A percentile compares a stretch with the other conserved stretches of the same genome.
Evolutionary conservation across 2,329 filamentous ascomycete species (phyloP).

Genomic region (Epicoccum nigrum): DNA sequence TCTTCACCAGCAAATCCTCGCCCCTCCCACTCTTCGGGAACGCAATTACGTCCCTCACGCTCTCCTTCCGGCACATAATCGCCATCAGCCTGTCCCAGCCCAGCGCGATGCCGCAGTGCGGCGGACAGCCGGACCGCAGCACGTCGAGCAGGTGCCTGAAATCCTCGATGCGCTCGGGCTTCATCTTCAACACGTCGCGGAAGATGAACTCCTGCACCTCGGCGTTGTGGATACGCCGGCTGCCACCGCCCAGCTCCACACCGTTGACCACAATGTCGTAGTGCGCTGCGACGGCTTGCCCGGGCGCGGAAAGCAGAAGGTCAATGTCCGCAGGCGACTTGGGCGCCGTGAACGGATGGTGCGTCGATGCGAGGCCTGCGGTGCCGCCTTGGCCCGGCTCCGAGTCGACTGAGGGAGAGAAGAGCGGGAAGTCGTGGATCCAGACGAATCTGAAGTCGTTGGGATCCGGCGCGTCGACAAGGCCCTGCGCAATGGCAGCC

Average conservation of each 20-base stretch:
- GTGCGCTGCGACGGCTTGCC: slow-evolving; percentile 78
- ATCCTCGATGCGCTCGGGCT: slow-evolving; percentile 71
- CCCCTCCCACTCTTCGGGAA: slow-evolving; percentile 95
- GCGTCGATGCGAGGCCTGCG: slow-evolving; percentile 82
- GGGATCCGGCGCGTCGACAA: slow-evolving; percentile 58
- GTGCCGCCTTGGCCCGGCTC: slow-evolving; percentile 81
- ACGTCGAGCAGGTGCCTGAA: slow-evolving; percentile 87
- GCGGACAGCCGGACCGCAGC: slow-evolving; percentile 84
- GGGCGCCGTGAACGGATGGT: slow-evolving; percentile 95
- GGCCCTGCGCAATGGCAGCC: slow-evolving; percentile 66
- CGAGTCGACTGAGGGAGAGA: slow-evolving; percentile 70
- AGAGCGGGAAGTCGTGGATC: slow-evolving; percentile 91
- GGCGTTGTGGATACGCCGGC: slow-evolving; percentile 86
- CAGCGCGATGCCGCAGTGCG: slow-evolving; percentile 90
- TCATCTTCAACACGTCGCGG: slow-evolving; percentile 81
- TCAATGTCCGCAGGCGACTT: slow-evolving; percentile 74
- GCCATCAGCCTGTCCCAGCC: slow-evolving; percentile 89
- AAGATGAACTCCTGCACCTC: slow-evolving; percentile 85
- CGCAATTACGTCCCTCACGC: slow-evolving; percentile 90
- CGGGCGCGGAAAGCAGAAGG: slow-evolving; percentile 72
- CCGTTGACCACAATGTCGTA: slow-evolving; percentile 98
- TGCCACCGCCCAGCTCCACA: slow-evolving; percentile 91
- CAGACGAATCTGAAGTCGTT: slow-evolving; percentile 74
- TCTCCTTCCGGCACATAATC: slow-evolving; percentile 75
- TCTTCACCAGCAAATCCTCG: slow-evolving; percentile 81